These are phyloP conservation scores for Teunomyces atbi DNA, from an alignment of 805 yeast genomes.

Conservation along the genomic window DNA sequence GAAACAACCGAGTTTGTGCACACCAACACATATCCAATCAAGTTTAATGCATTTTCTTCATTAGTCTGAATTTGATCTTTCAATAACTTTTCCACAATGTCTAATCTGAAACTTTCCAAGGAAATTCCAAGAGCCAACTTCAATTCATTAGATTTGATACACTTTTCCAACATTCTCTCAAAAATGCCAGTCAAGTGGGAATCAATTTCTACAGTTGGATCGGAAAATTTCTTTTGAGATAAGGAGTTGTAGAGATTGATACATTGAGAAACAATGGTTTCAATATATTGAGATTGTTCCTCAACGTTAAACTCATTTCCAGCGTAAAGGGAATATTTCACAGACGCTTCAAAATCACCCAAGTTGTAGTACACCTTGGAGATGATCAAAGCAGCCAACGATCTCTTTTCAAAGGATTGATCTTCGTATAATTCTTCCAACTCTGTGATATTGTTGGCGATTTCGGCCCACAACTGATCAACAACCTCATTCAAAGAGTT, in stretches of 20 bases:
- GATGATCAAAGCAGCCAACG: slow-evolving; percentile 86
- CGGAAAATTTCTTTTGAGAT: slow-evolving; percentile 46
- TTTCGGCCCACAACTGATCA: slow-evolving; percentile 95
- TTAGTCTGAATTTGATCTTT: slow-evolving; percentile 33
- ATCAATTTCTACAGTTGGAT: slow-evolving; percentile 43
- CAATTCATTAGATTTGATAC: slow-evolving; percentile 67
- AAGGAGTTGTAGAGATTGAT: slow-evolving; percentile 74
- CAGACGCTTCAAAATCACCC: slow-evolving; percentile 91
- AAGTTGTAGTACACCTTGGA: slow-evolving; percentile 88
- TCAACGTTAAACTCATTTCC: slow-evolving; percentile 74
- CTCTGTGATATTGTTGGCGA: slow-evolving; percentile 83
- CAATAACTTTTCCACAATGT: slow-evolving; percentile 65
- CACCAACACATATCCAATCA: slow-evolving; percentile 73
- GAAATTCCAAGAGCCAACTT: slow-evolving; percentile 88
- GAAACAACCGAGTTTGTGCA: slow-evolving; percentile 67
- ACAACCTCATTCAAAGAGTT: slow-evolving; percentile 76
- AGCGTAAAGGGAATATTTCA: slow-evolving; percentile 82
- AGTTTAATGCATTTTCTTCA: slow-evolving; percentile 52
- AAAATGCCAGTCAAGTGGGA: slow-evolving; percentile 66
- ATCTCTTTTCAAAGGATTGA: slow-evolving; percentile 66
- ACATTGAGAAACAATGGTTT: slow-evolving; percentile 92
- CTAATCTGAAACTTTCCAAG: slow-evolving; percentile 82
- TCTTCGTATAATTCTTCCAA: slow-evolving; percentile 93
- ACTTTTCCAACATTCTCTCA: slow-evolving; percentile 82
- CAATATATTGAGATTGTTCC: slow-evolving; percentile 80